A percentile compares a stretch with the other conserved stretches of the same genome.
Evolutionary conservation across 1,284 basidiomycete species (phyloP).

Genomic region (Sphagnurus paluster): DNA sequence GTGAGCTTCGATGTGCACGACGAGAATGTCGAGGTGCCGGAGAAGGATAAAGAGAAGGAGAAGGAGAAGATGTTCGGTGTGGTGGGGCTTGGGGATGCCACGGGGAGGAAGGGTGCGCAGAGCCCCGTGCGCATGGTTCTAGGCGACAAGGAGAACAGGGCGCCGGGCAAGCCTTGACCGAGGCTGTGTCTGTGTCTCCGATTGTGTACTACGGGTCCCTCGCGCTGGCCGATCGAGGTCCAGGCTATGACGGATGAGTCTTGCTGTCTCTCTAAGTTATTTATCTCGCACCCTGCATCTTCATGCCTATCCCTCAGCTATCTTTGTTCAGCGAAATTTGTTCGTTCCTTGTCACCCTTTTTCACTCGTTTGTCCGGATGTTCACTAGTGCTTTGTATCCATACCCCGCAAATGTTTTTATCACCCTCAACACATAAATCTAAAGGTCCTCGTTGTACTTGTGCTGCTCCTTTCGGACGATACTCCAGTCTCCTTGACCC

Average conservation of each 20-base stretch:
- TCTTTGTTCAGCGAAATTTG: background rate
- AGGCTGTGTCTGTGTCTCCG: background rate
- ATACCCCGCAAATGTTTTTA: background rate
- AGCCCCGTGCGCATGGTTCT: slow-evolving; percentile 28
- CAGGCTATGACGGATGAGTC: background rate
- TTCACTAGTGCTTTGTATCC: background rate
- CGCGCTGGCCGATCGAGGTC: background rate
- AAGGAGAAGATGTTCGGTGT: slow-evolving; percentile 13
- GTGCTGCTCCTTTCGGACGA: too few relatives aligned
- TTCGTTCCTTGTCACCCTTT: background rate
- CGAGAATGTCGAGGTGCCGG: slow-evolving; percentile 3
- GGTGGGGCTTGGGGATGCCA: slow-evolving; percentile 5
- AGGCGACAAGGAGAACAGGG: slow-evolving; percentile 37
- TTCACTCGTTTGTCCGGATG: background rate
- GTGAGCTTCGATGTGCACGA: slow-evolving; percentile 27
- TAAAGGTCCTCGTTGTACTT: too few relatives aligned
- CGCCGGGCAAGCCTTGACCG: slow-evolving; percentile 12
- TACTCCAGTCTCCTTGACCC: too few relatives aligned
- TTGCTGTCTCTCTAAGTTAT: background rate
- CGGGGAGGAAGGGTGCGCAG: slow-evolving; percentile 16
- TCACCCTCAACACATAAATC: background rate
- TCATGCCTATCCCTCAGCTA: background rate
- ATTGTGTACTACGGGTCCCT: background rate
- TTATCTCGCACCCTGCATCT: background rate
- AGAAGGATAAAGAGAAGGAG: slow-evolving; percentile 11